phyloP scores from a whole-genome alignment of 2,329 filamentous ascomycete genomes.

The Bipolaris oryzae region DNA sequence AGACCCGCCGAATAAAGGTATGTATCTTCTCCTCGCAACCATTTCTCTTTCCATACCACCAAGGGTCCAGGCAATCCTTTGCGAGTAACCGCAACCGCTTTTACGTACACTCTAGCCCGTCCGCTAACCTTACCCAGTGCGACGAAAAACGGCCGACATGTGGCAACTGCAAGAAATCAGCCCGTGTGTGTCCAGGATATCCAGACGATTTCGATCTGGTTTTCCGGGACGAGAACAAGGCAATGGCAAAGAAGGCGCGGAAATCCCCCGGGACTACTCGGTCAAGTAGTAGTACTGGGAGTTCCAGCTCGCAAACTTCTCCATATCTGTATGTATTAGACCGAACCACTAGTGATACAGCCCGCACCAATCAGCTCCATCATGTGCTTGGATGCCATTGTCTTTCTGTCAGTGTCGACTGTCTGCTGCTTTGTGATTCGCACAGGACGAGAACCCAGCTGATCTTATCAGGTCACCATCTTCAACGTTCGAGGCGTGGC shows the following conservation, averaged over 20 bases:
- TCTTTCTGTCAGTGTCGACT: not conserved
- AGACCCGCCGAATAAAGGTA: constrained; percentile 75
- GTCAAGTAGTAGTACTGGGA: constrained; percentile 21
- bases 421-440: constrained; percentile 5
- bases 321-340: constrained; percentile 38
- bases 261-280: constrained; percentile 45
- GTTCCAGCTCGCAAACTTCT: constrained; percentile 37
- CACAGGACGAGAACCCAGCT: constrained; percentile 9
- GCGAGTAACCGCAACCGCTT: constrained; percentile 3
- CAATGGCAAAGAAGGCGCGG: constrained; percentile 67
- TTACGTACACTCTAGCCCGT: not conserved
- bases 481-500: constrained; percentile 25
- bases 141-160: constrained; percentile 46
- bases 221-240: constrained; percentile 74
- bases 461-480: constrained; percentile 28
- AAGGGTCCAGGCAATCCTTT: not conserved
- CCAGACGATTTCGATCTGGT: constrained; percentile 73
- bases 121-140: constrained; percentile 33
- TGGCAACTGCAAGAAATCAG: constrained; percentile 44
- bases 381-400: not conserved
- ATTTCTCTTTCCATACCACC: constrained; percentile 10
- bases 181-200: constrained; percentile 42
- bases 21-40: constrained; percentile 24
- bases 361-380: not conserved
- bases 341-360: not conserved